phyloP scores from a whole-genome alignment of 345 rosid genomes.

The Boechera divaricarpa region DNA sequence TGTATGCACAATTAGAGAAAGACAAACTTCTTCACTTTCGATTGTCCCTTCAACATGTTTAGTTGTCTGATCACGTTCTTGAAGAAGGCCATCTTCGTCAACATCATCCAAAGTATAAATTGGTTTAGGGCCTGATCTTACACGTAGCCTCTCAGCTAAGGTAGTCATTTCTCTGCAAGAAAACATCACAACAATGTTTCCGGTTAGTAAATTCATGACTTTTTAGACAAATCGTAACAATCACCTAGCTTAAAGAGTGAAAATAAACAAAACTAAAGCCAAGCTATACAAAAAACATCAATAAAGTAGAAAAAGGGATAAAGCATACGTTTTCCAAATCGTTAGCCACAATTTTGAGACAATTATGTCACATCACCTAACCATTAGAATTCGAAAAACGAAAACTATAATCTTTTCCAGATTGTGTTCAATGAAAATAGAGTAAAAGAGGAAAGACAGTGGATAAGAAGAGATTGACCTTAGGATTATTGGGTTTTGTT shows the following conservation, averaged over 20 bases:
- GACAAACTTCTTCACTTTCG: slow-evolving; percentile 61
- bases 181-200: slow-evolving; percentile 1
- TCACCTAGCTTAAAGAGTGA: background rate
- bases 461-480: slow-evolving; percentile 20
- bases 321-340: too few relatives aligned
- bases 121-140: slow-evolving; percentile 70
- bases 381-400: too few relatives aligned
- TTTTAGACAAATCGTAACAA: slow-evolving; percentile 10
- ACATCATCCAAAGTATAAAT: slow-evolving; percentile 65
- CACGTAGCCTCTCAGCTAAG: slow-evolving; percentile 76
- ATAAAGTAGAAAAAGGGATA: too few relatives aligned
- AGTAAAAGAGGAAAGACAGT: too few relatives aligned
- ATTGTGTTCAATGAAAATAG: too few relatives aligned
- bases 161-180: slow-evolving; percentile 76
- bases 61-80: too few relatives aligned
- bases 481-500: background rate
- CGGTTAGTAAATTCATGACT: background rate
- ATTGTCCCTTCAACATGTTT: slow-evolving; percentile 55
- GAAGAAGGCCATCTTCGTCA: slow-evolving; percentile 50
- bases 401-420: too few relatives aligned
- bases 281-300: too few relatives aligned
- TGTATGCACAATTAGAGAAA: slow-evolving; percentile 30
- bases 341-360: too few relatives aligned
- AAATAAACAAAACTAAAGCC: background rate
- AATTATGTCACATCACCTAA: too few relatives aligned